Conservation (phyloP, 140 eudicot species). For the Erigeron philadelphicus region DNA sequence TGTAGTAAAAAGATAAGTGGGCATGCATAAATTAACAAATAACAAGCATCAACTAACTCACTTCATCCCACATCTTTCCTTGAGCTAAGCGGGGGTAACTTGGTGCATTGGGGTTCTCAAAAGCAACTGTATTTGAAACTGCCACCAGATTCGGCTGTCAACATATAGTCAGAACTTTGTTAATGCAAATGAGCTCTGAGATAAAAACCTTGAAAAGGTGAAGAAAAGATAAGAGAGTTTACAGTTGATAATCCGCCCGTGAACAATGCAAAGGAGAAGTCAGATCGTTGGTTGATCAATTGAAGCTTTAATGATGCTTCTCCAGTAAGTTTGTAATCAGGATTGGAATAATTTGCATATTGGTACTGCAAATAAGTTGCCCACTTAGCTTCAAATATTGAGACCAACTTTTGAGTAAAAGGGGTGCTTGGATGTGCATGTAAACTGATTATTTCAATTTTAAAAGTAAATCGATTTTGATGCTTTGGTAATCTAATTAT, state of each 20-base stretch:
- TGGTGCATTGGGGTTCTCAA: conserved; percentile 74
- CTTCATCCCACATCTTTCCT: conserved; percentile 79
- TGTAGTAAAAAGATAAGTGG: not conserved
- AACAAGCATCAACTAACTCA: conserved; percentile 26
- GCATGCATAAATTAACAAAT: not conserved
- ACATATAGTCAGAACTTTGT: conserved; percentile 1
- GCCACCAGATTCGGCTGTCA: conserved; percentile 72
- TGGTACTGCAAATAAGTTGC: conserved; percentile 56
- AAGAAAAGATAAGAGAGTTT: conserved; percentile 32
- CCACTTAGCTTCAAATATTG: not conserved
- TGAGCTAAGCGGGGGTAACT: conserved; percentile 76
- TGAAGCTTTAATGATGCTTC: conserved; percentile 15
- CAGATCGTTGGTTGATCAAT: conserved; percentile 69
- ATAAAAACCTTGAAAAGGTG: not conserved
- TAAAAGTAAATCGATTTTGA: not conserved
- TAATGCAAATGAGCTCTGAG: not conserved
- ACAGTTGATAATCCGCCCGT: conserved; percentile 55
- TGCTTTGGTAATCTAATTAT: too few species aligned
- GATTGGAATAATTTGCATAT: conserved; percentile 66
- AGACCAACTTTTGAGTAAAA: not conserved
- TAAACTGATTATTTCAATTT: conserved; percentile 3
- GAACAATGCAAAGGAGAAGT: conserved; percentile 62
- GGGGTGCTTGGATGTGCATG: not conserved
- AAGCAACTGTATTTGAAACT: conserved; percentile 51
- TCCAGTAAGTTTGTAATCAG: conserved; percentile 46